Evolutionary conservation across 2,329 filamentous ascomycete species (phyloP), one percentile per base, ranked within the genome.

Genomic region (Apiospora phragmitis): DNA sequence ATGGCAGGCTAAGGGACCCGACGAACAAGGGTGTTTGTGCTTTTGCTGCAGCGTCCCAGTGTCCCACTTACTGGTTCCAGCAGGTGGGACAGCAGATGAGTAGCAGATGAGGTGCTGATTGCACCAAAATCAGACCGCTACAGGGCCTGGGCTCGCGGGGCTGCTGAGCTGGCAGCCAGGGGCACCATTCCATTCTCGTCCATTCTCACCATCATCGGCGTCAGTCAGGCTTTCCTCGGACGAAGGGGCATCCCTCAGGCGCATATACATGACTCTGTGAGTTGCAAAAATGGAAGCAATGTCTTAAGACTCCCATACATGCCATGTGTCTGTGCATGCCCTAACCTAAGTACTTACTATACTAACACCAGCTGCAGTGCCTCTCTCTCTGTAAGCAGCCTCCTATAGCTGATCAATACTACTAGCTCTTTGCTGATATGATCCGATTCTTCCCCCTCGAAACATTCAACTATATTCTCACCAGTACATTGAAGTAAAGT

Each of bases 131-230:
- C 32, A 62, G 32, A 62, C 55, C 55, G 55, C 55, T 38, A 35
- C 55, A 14, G 55, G 9, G 55, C 55, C 51, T 59, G 51, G 51
- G 18, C 51, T 59, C 14, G 29, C 18, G 32, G 55, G 55, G 55
- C 55, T 62, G 55, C 55, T 62, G 55, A 62, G 55, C 55, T 62
- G 55, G 55, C 55, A 62, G n/a, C 11, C 29, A 21, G 55, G 21
- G 9, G 18, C 55, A 38, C 55, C 29, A 59, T 59, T 32, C 29
- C 51, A 35, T 59, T 59, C 35, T 9, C 51, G 26, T 26, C 9
- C 47, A 51, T 51, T 51, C 14, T 32, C 26, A 59, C 51, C 29
- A 59, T 59, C 29, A 59, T 35, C 51, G 51, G 51, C 51, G 18
- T 9, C 51, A 21, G 51, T 59, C 51, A 59, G 29, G 29, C 51